Evolutionary conservation across 345 rosid genomes (phyloP), one percentile per base, ranked within the genome.

Genomic region (Ceriops decandra): DNA sequence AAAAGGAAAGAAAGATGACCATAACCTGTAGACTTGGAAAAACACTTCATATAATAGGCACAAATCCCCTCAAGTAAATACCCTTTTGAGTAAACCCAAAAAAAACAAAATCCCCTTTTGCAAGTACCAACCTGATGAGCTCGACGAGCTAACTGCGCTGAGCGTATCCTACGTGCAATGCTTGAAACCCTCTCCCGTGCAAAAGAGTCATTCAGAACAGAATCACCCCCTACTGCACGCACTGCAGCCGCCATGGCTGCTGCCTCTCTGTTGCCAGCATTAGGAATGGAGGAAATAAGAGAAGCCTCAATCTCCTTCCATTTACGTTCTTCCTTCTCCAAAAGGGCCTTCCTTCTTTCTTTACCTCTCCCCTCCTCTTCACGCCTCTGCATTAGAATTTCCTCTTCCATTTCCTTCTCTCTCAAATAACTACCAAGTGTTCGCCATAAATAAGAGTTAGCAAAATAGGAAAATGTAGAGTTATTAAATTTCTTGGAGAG

Each of bases 241-340:
- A 95, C 97, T 19, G 99, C 99, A 72, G 99, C 97, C 71, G 99
- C 91, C 98, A 95, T 88, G 71, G 99, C 99, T 80, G 98, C 96
- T 47, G 99, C 99, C 88, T 95, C 99, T 79, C 99, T 89, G 85
- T 78, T 85, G 52, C 99, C 96, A 81, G 98, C 96, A 83, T 95
- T 91, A 74, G 98, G 99, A 78, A 95, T 90, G 33, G 98, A 90
- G 66, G 99, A 87, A 81, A 95, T 88, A 67, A 95, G 90, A 73
- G 99, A 95, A 72, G 99, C 99, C 82, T 95, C 99, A 74, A 95
- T 92, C 81, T 95, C 99, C 89, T 95, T 95, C 99, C 99, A 95
- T 69, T 95, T 95, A 42, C 99, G 99, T 75, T 92, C 99, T 84
- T 95, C 99, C 87, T 87, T 95, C 78, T 92, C 95, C 80, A 95